Percentiles rank a stretch among this genome's conserved stretches.
These are phyloP conservation scores for Diaporthe sp. DNA, from an alignment of 2,329 filamentous ascomycete species.

Conservation along the genomic window DNA sequence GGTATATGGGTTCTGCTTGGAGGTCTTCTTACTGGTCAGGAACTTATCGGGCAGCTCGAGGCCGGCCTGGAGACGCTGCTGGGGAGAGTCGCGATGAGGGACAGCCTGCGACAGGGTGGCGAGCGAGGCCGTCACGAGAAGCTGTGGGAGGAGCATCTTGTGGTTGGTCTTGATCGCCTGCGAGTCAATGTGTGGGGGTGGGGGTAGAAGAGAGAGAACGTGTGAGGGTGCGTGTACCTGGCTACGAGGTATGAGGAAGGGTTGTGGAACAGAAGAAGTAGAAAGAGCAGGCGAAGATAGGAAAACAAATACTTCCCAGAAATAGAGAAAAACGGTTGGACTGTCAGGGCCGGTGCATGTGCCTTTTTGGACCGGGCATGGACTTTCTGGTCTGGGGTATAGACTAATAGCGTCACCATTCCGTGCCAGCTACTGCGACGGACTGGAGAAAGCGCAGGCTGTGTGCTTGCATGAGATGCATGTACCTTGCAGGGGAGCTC, in stretches of 20 bases:
- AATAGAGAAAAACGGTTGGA: constrained; percentile 4
- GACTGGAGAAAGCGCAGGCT: background rate
- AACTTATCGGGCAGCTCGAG: constrained; percentile 61
- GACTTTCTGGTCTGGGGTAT: constrained; percentile 10
- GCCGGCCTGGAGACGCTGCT: constrained; percentile 67
- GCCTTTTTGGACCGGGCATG: background rate
- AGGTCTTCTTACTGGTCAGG: constrained; percentile 48
- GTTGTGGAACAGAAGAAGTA: background rate
- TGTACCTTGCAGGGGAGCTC: constrained; percentile 35
- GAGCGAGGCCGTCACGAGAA: constrained; percentile 44
- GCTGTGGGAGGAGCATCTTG: constrained; percentile 36
- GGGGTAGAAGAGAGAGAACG: background rate
- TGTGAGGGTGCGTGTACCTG: background rate
- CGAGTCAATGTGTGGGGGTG: constrained; percentile 9
- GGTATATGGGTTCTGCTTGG: constrained; percentile 66
- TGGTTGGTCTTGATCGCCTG: constrained; percentile 26
- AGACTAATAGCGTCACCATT: constrained; percentile 36
- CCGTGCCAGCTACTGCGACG: background rate
- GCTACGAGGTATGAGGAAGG: background rate
- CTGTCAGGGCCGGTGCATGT: background rate
- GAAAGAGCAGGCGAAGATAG: background rate
- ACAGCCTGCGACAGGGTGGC: constrained; percentile 45
- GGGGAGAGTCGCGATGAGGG: constrained; percentile 64
- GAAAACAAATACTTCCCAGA: constrained; percentile 19
- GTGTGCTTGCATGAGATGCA: background rate